Evolutionary conservation across 768 basidiomycete species (phyloP).

Genomic region (Mycena alexandri): DNA sequence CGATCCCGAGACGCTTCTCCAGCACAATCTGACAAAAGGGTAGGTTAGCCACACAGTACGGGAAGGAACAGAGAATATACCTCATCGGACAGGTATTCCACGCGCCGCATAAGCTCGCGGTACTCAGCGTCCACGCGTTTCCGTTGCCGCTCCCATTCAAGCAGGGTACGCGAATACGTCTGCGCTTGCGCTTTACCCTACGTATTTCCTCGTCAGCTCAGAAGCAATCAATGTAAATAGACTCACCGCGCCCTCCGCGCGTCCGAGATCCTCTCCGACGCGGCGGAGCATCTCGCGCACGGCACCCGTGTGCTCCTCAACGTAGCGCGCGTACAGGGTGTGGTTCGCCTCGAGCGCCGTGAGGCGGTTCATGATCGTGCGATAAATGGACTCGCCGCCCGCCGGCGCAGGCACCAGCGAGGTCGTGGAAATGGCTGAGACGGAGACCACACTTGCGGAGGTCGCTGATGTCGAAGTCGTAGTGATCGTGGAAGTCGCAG

Average conservation of each 20-base stretch:
- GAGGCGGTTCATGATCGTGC: slow-evolving; percentile 95
- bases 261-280: slow-evolving; percentile 82
- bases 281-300: slow-evolving; percentile 81
- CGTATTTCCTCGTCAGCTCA: background rate
- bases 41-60: slow-evolving; percentile 3
- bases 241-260: slow-evolving; percentile 81
- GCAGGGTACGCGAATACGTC: slow-evolving; percentile 70
- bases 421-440: slow-evolving; percentile 35
- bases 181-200: slow-evolving; percentile 81
- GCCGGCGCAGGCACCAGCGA: slow-evolving; percentile 41
- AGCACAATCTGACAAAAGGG: slow-evolving; percentile 70
- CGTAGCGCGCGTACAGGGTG: slow-evolving; percentile 78
- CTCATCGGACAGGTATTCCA: slow-evolving; percentile 86
- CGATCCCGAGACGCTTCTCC: slow-evolving; percentile 91
- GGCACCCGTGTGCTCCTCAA: slow-evolving; percentile 88
- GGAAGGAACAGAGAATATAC: slow-evolving; percentile 52
- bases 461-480: background rate
- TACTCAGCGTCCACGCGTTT: slow-evolving; percentile 78
- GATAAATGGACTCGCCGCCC: slow-evolving; percentile 93
- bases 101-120: slow-evolving; percentile 71
- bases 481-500: background rate
- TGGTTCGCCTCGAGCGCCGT: slow-evolving; percentile 88
- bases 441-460: slow-evolving; percentile 8
- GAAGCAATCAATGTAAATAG: background rate
- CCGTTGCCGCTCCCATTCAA: slow-evolving; percentile 79